Conservation (phyloP, 2,329 filamentous ascomycete genomes). For the Dactylonectria estremocensis region DNA sequence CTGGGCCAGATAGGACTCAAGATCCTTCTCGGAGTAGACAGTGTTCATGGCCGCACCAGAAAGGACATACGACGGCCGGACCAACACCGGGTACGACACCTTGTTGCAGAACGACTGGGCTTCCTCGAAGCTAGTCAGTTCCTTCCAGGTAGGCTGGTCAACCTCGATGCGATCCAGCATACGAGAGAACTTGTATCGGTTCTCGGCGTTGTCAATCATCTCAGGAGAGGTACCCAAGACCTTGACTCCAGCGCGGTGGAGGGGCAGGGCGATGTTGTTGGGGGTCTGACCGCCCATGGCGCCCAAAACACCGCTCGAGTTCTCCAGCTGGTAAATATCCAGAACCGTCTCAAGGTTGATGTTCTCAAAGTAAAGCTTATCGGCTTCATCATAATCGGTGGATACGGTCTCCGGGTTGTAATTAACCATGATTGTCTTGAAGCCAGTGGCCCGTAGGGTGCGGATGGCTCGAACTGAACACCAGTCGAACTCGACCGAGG, state of each 20-base stretch:
- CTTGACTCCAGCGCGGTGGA: conserved; percentile 91
- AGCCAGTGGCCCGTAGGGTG: conserved; percentile 85
- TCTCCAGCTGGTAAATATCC: conserved; percentile 93
- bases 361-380: conserved; percentile 96
- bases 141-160: conserved; percentile 98
- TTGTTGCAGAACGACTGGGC: conserved; percentile 88
- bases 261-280: conserved; percentile 95
- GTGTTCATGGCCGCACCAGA: conserved; percentile 99
- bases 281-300: conserved; percentile 98
- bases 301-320: conserved; percentile 86
- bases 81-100: conserved; percentile 93
- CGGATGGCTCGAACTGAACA: conserved; percentile 95
- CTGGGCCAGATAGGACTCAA: conserved; percentile 90
- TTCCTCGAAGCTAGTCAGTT: conserved; percentile 94
- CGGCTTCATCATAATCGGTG: conserved; percentile 95
- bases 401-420: conserved; percentile 92
- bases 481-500: conserved; percentile 99
- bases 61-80: conserved; percentile 95
- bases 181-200: conserved; percentile 98
- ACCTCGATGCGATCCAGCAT: conserved; percentile 96
- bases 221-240: conserved; percentile 96
- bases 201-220: conserved; percentile 98
- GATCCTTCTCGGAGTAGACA: conserved; percentile 94
- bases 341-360: conserved; percentile 92
- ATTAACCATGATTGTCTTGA: conserved; percentile 98